Conservation (phyloP, 2,329 filamentous ascomycete genomes). For the Coleophoma crateriformis region DNA sequence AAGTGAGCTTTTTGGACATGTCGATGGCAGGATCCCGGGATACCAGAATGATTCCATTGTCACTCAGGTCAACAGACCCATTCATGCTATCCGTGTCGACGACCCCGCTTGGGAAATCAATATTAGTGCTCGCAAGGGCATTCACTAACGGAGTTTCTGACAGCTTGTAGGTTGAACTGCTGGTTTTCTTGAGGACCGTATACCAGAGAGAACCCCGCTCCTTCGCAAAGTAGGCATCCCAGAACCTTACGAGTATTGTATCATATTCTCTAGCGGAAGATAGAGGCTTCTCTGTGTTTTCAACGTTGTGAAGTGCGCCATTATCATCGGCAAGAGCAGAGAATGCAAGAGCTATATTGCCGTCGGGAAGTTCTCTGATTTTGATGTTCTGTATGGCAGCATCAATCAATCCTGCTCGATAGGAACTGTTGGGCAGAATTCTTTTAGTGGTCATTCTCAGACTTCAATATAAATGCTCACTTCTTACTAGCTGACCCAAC, state of each 20-base stretch:
- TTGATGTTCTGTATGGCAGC: not conserved
- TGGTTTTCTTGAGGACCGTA: not conserved
- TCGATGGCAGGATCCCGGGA: not conserved
- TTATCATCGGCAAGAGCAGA: not conserved
- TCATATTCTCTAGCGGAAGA: slow-evolving; percentile 1
- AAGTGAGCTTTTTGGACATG: not conserved
- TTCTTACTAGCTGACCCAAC: not conserved
- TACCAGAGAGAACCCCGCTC: not conserved
- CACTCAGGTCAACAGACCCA: not conserved
- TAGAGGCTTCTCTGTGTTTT: not conserved
- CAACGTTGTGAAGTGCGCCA: not conserved
- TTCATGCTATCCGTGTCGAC: not conserved
- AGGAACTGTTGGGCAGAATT: not conserved
- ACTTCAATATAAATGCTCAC: not conserved
- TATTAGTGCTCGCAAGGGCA: not conserved
- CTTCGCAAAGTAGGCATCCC: not conserved
- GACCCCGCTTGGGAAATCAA: not conserved
- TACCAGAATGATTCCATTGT: not conserved
- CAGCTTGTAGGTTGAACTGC: not conserved
- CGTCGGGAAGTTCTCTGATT: not conserved
- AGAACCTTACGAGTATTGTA: not conserved
- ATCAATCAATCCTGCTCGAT: not conserved
- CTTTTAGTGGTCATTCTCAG: not conserved
- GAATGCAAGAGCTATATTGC: not conserved
- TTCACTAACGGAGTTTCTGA: not conserved